Base-by-base conservation (phyloP, 352 stramenopile species). In the Thalassiosira ordinaria region DNA sequence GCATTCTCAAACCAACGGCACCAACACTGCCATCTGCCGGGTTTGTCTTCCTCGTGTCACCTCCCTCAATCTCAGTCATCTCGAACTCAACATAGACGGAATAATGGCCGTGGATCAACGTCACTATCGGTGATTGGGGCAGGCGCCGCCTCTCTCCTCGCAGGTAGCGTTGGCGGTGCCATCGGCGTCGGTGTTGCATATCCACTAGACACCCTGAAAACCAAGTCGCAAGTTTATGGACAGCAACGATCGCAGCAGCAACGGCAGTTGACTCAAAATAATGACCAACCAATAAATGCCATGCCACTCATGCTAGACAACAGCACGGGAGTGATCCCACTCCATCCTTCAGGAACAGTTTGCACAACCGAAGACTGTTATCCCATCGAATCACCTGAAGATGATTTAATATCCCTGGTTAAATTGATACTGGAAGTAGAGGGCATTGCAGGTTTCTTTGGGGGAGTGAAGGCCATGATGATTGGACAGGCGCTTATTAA, bases 401-500 rank as follows among this genome's bases (percentile, higher is more conserved):
- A 78, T 29, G 59, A 83, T 74, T 67, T 80, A 57, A 51, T 83
- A 69, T 70, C 63, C 1, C 52, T 74, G 14, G 56, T 79, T 2
- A 73, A 70, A 33, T 26, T 77, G 14, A 82, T 88, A 44, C 63
- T 82, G 2, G 20, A 87, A 37, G 56, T 62, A 4, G 78, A 84
- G 24, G 88, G 88, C 11, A 31, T 91, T 16, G 56, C 41, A 37
- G 88, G 86, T 11, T 93, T 94, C 66, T 94, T 89, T 73, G 67
- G 71, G 6, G 89, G 89, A 22, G 84, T 93, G 1, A 65, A 86
- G 47, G 84, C 76, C 14, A 89, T 85, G 69, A 90, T 94, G 75
- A 84, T 89, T n/a, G 89, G 89, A 29, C 82, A 91, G 68, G 87
- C 83, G 5, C 62, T 94, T 11, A 91, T 91, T 33, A 93, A 94